Evolutionary conservation across 306 rosid species (phyloP), one percentile per base, ranked within the genome.

Genomic region (Coriaria nepalensis): DNA sequence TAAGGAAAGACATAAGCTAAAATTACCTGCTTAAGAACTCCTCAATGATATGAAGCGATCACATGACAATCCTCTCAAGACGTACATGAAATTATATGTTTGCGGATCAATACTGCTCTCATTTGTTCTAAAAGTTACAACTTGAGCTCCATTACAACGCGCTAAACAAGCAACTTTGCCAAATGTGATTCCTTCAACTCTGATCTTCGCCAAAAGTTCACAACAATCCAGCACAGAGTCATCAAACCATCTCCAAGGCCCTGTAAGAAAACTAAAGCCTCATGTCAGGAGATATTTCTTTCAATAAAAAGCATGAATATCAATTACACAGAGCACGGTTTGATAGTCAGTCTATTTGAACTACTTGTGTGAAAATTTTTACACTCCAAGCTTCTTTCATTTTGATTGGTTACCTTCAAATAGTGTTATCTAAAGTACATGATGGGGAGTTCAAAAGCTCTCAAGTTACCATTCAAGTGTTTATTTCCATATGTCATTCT

Each of bases 161-260:
- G 97, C 97, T 79, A 90, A 67, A 60, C 95, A 84, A 0, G 81
- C 95, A 45, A 90, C 92, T 71, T 77, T 84, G 40, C 97, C 95
- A 43, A 90, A 90, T 0, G 97, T 81, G 49, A 84, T 84, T 20
- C 97, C 95, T n/a, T 81, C 35, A 7, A 56, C 53, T 69, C 74
- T 67, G 61, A 90, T 57, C 46, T 74, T 85, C 6, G 36, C 67
- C 77, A 90, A 56, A 55, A 95, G 87, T 60, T 81, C 94, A 36
- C 97, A 90, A 42, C 97, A 90, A 70, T 90, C 97, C 49, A 90
- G 66, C 95, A 90, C 84, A 6, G 85, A 64, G 64, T 90, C 97
- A 56, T 84, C 97, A 69, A 84, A 90, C 97, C 97, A 90, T 47
- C 97, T 74, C 95, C 97, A 90, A 9, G 94, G 97, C 8, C 95